Evolutionary conservation across 1,284 basidiomycete species (phyloP).

Genomic region (Moesziomyces parantarcticus): DNA sequence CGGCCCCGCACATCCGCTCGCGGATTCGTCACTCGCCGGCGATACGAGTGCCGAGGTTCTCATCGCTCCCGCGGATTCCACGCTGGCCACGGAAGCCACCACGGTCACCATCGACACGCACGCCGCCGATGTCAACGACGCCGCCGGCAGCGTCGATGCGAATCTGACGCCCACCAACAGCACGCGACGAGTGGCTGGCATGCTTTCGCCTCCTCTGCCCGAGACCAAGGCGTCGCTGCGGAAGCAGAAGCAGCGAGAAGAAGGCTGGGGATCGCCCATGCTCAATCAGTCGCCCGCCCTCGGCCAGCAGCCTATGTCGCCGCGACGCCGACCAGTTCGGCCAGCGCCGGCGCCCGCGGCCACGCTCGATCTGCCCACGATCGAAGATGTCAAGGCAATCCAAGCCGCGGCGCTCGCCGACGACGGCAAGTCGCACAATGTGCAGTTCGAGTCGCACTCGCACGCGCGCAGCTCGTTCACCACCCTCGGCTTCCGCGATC

Average conservation of each 20-base stretch:
- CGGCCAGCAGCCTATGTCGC: conserved; percentile 2
- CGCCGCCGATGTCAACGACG: not conserved
- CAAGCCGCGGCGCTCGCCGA: conserved; percentile 57
- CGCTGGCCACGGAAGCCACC: not conserved
- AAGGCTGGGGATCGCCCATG: conserved; percentile 41
- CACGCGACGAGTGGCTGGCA: conserved; percentile 25
- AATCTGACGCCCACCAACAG: conserved; percentile 39
- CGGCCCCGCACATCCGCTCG: conserved; percentile 41
- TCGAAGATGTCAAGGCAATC: conserved; percentile 64
- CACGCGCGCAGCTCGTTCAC: conserved; percentile 25
- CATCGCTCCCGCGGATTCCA: conserved; percentile 23
- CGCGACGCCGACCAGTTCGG: conserved; percentile 19
- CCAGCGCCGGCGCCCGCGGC: conserved; percentile 54
- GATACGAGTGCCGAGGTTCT: conserved; percentile 35
- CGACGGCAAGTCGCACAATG: conserved; percentile 45
- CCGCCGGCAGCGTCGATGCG: conserved; percentile 11
- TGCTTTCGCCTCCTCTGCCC: conserved; percentile 38
- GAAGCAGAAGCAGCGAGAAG: conserved; percentile 58
- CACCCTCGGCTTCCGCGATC: conserved; percentile 40
- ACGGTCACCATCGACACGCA: conserved; percentile 1
- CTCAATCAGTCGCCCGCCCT: conserved; percentile 7
- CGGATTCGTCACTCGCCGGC: conserved; percentile 21
- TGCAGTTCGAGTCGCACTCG: conserved; percentile 30
- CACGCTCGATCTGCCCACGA: conserved; percentile 62
- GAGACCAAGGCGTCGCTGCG: conserved; percentile 50